These are phyloP conservation scores for Candida alai DNA, from an alignment of 805 yeast genomes.

Conservation along the genomic window DNA sequence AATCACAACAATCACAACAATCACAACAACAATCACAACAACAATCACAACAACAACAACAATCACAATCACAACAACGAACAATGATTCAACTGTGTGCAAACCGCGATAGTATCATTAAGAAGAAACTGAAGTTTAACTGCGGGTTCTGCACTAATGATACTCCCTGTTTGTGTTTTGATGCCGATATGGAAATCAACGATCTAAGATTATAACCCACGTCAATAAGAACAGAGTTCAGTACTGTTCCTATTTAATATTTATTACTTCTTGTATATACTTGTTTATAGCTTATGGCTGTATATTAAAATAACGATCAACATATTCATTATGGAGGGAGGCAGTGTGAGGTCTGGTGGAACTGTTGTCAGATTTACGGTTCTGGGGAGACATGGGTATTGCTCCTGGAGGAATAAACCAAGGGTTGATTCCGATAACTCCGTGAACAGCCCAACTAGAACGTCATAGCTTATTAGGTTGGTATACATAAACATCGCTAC, in stretches of 20 bases:
- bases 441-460: too few species aligned
- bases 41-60: slow-evolving; percentile 2
- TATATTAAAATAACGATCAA: too few species aligned
- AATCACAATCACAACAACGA: slow-evolving; percentile 3
- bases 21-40: not conserved
- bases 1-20: too few species aligned
- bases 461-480: too few species aligned
- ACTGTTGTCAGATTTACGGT: too few species aligned
- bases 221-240: slow-evolving; percentile 1
- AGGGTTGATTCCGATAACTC: too few species aligned
- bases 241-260: too few species aligned
- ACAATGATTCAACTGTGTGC: slow-evolving; percentile 7
- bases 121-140: slow-evolving; percentile 19
- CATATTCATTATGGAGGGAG: too few species aligned
- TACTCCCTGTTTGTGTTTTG: slow-evolving; percentile 40
- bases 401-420: too few species aligned
- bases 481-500: too few species aligned
- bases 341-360: too few species aligned
- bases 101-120: slow-evolving; percentile 6
- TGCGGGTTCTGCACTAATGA: slow-evolving; percentile 39
- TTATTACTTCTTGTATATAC: not conserved
- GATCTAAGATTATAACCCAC: slow-evolving; percentile 6
- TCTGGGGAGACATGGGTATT: too few species aligned
- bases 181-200: slow-evolving; percentile 25
- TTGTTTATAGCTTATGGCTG: not conserved